Evolutionary conservation across 179 eudicot genomes (phyloP), one percentile per base, ranked within the genome.

Genomic region (Amaranthus tricolor): DNA sequence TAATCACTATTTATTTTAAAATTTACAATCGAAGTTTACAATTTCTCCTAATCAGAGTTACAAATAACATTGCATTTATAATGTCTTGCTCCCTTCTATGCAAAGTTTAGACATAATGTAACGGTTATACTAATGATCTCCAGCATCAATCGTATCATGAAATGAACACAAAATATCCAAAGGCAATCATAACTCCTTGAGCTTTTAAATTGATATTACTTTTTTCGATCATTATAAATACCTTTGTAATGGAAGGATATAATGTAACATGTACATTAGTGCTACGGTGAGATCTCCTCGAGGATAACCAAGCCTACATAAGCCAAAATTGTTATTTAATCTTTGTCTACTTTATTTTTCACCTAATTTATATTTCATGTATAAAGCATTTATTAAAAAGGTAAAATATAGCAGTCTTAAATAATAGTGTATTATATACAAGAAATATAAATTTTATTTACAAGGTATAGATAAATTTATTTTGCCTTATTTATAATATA

Each of bases 11-110:
- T 31, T 62, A 53, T 54, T 7, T n/a, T 50, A 9, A n/a, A 43
- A 8, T 6, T 6, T 15, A 44, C 68, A 64, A 64, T 43, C 44
- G 10, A 9, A 44, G 16, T 8, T 12, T 11, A 44, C 19, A 64
- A 0, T 45, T 2, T 3, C 51, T 11, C 17, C 48, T 47, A 66
- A 31, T 48, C 20, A 66, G 48, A 13, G 21, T 13, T 45, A 66
- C 69, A 66, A 66, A 20, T 19, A 31, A 3, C 69, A 66, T 66
- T 19, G 54, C 69, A 66, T 66, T 66, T 1, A 66, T 12, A 45
- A 66, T 48, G n/a, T 66, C 43, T 45, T 66, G 52, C n/a, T 45
- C 52, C 13, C 14, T 47, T 24, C 21, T 66, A 45, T 66, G 69
- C 54, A 48, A 66, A n/a, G 69, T 54, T 66, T 17, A n/a, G 62